Evolutionary conservation across 2,329 filamentous ascomycete species (phyloP).

Genomic region (Colletotrichum simmondsii): DNA sequence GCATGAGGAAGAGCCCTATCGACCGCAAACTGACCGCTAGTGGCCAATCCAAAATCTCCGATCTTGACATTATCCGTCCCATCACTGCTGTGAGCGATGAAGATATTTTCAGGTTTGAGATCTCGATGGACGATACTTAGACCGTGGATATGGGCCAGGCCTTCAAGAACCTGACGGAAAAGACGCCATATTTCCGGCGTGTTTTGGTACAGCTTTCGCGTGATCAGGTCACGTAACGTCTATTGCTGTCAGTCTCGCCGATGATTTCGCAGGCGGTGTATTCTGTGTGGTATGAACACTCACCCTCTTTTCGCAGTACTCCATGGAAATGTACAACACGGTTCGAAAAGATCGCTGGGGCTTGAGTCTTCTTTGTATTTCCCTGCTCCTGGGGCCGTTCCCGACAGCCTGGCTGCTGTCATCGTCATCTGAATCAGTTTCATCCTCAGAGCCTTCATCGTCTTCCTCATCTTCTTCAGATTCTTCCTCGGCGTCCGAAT

Average conservation of each 20-base stretch:
- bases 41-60: constrained; percentile 95
- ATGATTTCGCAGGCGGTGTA: not conserved
- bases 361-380: constrained; percentile 35
- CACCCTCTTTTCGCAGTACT: constrained; percentile 93
- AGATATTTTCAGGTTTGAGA: constrained; percentile 96
- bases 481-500: constrained; percentile 51
- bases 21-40: constrained; percentile 80
- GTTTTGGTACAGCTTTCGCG: constrained; percentile 78
- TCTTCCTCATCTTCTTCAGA: constrained; percentile 49
- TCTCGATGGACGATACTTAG: constrained; percentile 95
- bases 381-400: constrained; percentile 32
- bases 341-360: constrained; percentile 70
- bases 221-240: constrained; percentile 90
- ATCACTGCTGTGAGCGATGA: constrained; percentile 78
- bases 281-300: constrained; percentile 38
- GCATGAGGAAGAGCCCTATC: constrained; percentile 60
- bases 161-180: constrained; percentile 91
- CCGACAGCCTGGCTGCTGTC: constrained; percentile 40
- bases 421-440: constrained; percentile 49
- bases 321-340: constrained; percentile 97
- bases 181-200: constrained; percentile 87
- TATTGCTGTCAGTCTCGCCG: constrained; percentile 41
- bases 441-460: constrained; percentile 54
- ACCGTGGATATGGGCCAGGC: constrained; percentile 88
- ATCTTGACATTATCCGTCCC: constrained; percentile 91